Conservation (phyloP, 192 early-diverging fungal genomes). For the Coemansia sp. region DNA sequence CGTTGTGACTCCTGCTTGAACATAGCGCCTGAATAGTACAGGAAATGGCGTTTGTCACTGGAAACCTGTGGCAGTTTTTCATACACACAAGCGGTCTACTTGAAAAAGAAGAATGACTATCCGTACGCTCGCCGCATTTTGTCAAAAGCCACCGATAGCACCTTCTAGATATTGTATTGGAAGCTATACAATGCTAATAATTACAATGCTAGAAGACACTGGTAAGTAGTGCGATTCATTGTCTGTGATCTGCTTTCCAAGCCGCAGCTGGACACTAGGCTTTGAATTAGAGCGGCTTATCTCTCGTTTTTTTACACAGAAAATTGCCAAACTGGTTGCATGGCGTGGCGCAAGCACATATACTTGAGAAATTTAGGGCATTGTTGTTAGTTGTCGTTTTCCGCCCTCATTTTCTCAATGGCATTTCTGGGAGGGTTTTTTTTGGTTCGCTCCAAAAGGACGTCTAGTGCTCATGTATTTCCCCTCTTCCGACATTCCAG, state of each 20-base stretch:
- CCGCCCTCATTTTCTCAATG: neutral
- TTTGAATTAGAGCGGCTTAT: neutral
- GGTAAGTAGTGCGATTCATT: slow-evolving; percentile 1
- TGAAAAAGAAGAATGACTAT: neutral
- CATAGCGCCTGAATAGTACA: neutral
- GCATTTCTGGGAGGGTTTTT: neutral
- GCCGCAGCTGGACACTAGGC: neutral
- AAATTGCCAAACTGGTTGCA: neutral
- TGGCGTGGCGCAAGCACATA: neutral
- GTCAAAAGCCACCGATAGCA: slow-evolving; percentile 5
- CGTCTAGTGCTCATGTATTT: neutral
- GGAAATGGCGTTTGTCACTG: neutral
- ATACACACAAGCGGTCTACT: neutral
- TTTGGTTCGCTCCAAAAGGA: neutral
- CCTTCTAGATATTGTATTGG: neutral
- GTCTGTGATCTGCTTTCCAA: slow-evolving; percentile 4
- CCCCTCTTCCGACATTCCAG: neutral
- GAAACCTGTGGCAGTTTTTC: neutral
- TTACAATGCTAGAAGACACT: neutral
- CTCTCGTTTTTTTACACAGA: neutral
- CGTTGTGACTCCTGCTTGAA: neutral
- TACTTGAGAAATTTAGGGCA: neutral
- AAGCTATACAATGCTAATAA: slow-evolving; percentile 5
- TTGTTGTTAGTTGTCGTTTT: neutral
- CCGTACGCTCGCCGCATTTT: neutral